Conservation (phyloP, 2,329 filamentous ascomycete genomes). For the Tolypocladium tundrense region DNA sequence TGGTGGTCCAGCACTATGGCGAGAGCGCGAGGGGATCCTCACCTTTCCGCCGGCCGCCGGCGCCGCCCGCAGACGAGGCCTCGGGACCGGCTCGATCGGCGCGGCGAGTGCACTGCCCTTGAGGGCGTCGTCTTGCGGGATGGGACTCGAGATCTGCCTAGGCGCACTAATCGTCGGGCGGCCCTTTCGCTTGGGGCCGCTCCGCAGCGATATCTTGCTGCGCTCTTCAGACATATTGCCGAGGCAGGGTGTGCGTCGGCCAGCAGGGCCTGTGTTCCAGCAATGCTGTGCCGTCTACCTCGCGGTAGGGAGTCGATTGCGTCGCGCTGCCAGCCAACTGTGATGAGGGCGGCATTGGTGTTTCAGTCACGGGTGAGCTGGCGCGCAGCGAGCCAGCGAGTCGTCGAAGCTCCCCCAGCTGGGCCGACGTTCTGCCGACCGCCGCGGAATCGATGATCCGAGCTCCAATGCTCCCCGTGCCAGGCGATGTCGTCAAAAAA, state of each 20-base stretch:
- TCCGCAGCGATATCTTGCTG: constrained; percentile 53
- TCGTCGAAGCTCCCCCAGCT: not conserved
- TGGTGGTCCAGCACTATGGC: not conserved
- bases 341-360: not conserved
- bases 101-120: constrained; percentile 10
- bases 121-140: constrained; percentile 38
- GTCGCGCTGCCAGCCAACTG: not conserved
- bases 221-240: constrained; percentile 51
- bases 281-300: not conserved
- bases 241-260: not conserved
- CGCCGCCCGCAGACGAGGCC: constrained; percentile 34
- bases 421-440: constrained; percentile 12
- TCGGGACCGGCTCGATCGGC: constrained; percentile 18
- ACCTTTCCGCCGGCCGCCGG: constrained; percentile 48
- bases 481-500: constrained; percentile 6
- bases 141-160: constrained; percentile 51
- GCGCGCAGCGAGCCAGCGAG: not conserved
- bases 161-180: constrained; percentile 54
- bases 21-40: not conserved
- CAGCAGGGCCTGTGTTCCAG: not conserved
- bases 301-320: not conserved
- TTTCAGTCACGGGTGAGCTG: not conserved
- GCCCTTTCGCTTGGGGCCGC: constrained; percentile 47
- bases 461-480: not conserved
- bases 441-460: constrained; percentile 9